These are phyloP conservation scores for Thinopyrum elongatum DNA, from an alignment of 176 grass and related monocot genomes.

Conservation along the genomic window DNA sequence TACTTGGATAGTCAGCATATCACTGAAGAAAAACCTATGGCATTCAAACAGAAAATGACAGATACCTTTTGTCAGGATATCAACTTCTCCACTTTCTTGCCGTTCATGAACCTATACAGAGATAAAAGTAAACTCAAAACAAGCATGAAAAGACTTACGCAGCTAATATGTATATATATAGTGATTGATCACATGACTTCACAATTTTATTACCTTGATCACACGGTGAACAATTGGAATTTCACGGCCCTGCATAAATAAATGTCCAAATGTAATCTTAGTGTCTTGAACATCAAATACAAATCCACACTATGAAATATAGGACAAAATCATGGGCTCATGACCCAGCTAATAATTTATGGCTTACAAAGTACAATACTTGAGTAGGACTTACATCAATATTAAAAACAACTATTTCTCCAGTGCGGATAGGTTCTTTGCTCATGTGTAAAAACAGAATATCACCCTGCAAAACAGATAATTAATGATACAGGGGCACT, in stretches of 20 bases:
- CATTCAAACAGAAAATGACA: neutral
- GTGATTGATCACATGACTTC: neutral
- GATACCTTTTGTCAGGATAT: slow-evolving; percentile 88
- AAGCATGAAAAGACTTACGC: neutral
- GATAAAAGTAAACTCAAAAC: slow-evolving; percentile 21
- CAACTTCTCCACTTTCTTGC: slow-evolving; percentile 68
- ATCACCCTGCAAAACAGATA: slow-evolving; percentile 56
- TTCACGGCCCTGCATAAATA: slow-evolving; percentile 55
- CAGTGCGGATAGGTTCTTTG: slow-evolving; percentile 65
- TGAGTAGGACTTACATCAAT: slow-evolving; percentile 50
- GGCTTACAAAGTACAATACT: neutral
- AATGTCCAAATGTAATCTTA: slow-evolving; percentile 18
- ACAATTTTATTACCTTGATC: slow-evolving; percentile 57
- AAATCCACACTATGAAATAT: neutral
- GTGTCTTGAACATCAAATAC: slow-evolving; percentile 1
- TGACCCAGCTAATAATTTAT: neutral
- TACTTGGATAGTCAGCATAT: neutral
- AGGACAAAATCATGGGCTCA: neutral
- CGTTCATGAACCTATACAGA: slow-evolving; percentile 71
- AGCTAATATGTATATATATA: neutral
- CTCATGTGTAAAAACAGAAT: slow-evolving; percentile 76
- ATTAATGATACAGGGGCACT: slow-evolving; percentile 5
- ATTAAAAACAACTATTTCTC: slow-evolving; percentile 89
- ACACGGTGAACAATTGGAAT: slow-evolving; percentile 90
- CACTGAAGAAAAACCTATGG: neutral